These are phyloP conservation scores for Polychaeton citri DNA, from an alignment of 2,329 filamentous ascomycete species.

Conservation along the genomic window DNA sequence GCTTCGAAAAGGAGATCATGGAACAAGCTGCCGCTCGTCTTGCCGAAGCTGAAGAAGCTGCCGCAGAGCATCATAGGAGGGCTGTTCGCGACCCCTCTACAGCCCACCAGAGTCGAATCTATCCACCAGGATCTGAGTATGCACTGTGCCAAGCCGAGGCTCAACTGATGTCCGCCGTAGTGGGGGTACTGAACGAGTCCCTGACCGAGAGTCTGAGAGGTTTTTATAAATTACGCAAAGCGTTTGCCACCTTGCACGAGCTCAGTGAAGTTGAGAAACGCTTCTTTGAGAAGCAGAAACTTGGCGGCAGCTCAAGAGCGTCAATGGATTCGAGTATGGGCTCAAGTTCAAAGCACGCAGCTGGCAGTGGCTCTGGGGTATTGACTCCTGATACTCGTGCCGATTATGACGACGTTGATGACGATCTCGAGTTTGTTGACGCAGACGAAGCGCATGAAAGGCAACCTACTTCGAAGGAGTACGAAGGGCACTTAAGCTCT, in stretches of 20 bases:
- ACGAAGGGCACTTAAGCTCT: slow-evolving; percentile 27
- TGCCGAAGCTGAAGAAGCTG: slow-evolving; percentile 59
- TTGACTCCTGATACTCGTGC: neutral
- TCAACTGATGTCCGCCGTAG: slow-evolving; percentile 78
- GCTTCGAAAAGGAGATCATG: slow-evolving; percentile 88
- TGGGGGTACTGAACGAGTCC: slow-evolving; percentile 83
- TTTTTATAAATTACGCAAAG: slow-evolving; percentile 86
- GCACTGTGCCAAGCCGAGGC: slow-evolving; percentile 71
- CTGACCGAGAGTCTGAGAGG: slow-evolving; percentile 81
- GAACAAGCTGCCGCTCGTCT: slow-evolving; percentile 63
- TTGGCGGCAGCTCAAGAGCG: neutral
- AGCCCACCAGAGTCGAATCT: slow-evolving; percentile 49
- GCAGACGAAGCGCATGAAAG: slow-evolving; percentile 37
- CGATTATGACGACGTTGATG: slow-evolving; percentile 22
- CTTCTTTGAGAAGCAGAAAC: slow-evolving; percentile 13
- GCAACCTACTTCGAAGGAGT: slow-evolving; percentile 32
- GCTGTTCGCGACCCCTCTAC: slow-evolving; percentile 49
- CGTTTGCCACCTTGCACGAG: slow-evolving; percentile 66
- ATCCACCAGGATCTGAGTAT: slow-evolving; percentile 76
- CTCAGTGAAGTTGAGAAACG: slow-evolving; percentile 64
- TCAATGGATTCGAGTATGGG: neutral
- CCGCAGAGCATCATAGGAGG: slow-evolving; percentile 62
- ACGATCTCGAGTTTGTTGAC: slow-evolving; percentile 44
- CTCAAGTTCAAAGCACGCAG: slow-evolving; percentile 1
- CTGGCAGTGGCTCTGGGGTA: slow-evolving; percentile 1